Conservation (phyloP, 2,329 filamentous ascomycete species). For the Neofusicoccum umdonicola region DNA sequence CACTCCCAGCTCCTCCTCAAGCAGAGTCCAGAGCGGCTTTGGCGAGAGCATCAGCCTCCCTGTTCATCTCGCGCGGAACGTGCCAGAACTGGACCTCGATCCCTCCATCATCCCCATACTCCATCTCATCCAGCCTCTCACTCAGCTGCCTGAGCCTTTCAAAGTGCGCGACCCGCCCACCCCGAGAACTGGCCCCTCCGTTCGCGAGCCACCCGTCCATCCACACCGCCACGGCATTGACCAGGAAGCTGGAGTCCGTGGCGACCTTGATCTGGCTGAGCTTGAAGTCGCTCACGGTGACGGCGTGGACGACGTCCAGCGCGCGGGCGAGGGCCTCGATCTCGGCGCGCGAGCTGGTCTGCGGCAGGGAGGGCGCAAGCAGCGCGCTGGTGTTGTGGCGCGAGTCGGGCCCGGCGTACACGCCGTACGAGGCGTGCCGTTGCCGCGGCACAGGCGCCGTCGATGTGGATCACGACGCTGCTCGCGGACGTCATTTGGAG, state of each 20-base stretch:
- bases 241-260: slow-evolving; percentile 36
- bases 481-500: slow-evolving; percentile 4
- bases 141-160: slow-evolving; percentile 21
- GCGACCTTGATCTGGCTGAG: slow-evolving; percentile 20
- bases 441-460: slow-evolving; percentile 25
- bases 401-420: slow-evolving; percentile 23
- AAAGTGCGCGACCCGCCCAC: slow-evolving; percentile 28
- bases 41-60: slow-evolving; percentile 22
- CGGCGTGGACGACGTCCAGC: slow-evolving; percentile 12
- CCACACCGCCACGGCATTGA: slow-evolving; percentile 32
- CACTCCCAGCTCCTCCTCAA: no score
- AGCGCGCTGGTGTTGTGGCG: slow-evolving; percentile 12
- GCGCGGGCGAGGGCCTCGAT: slow-evolving; percentile 21
- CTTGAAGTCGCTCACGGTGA: slow-evolving; percentile 12
- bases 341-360: slow-evolving; percentile 23
- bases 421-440: slow-evolving; percentile 22
- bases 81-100: slow-evolving; percentile 29
- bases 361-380: neutral
- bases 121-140: slow-evolving; percentile 21
- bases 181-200: slow-evolving; percentile 27
- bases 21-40: slow-evolving; percentile 31
- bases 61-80: slow-evolving; percentile 25
- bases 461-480: slow-evolving; percentile 24
- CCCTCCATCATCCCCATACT: slow-evolving; percentile 17
- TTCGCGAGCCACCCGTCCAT: slow-evolving; percentile 33